Evolutionary conservation across 192 early-diverging fungal genomes (phyloP).

Genomic region (Coemansia sp.): DNA sequence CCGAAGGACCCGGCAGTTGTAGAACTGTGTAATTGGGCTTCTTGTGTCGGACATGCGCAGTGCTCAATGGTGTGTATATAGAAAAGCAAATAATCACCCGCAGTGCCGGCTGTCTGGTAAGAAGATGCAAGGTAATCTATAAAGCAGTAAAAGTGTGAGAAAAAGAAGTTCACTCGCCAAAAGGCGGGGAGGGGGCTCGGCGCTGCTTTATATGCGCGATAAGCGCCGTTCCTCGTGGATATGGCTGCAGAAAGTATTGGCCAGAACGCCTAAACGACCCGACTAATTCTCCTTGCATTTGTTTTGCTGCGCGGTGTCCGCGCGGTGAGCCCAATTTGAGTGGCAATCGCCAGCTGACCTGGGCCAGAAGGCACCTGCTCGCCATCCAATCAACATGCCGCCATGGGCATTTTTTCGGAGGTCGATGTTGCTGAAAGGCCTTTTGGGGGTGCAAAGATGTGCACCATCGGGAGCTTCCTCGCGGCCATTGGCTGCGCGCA

Average conservation of each 20-base stretch:
- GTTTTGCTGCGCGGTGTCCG: not conserved
- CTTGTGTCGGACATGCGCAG: constrained; percentile 5
- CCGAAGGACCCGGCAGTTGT: constrained; percentile 74
- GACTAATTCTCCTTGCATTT: not conserved
- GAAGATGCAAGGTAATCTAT: not conserved
- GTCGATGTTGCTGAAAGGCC: not conserved
- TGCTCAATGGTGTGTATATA: not conserved
- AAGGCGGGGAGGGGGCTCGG: not conserved
- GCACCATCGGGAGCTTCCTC: not conserved
- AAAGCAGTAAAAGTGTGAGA: not conserved
- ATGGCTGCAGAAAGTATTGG: not conserved
- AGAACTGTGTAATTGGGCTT: constrained; percentile 63
- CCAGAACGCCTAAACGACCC: not conserved
- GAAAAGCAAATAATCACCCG: not conserved
- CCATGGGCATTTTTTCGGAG: constrained; percentile 13
- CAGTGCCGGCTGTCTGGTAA: not conserved
- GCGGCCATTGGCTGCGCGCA: not conserved
- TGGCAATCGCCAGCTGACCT: constrained; percentile 13
- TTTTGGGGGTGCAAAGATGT: not conserved
- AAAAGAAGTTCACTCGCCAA: not conserved
- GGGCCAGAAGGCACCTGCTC: not conserved
- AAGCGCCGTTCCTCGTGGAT: not conserved
- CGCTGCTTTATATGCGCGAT: constrained; percentile 2
- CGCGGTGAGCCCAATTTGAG: not conserved
- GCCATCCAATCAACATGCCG: constrained; percentile 6